These are phyloP conservation scores for Mycena alexandri DNA, from an alignment of 768 basidiomycete species.

Conservation along the genomic window DNA sequence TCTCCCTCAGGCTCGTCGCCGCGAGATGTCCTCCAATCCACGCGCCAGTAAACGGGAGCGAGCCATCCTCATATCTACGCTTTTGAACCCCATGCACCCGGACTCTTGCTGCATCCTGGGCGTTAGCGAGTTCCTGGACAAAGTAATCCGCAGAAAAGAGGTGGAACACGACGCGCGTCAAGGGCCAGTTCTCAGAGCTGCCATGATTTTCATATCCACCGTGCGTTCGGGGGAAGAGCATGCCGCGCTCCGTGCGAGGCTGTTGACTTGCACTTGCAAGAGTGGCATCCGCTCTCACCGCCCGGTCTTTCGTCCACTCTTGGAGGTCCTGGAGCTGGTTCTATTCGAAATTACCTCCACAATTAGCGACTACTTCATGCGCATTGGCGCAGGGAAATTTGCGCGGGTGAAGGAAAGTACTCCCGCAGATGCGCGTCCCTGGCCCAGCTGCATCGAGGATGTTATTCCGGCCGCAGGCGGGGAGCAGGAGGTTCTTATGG, in stretches of 20 bases:
- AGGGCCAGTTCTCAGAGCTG: conserved; percentile 3
- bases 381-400: conserved; percentile 11
- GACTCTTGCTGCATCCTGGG: conserved; percentile 1
- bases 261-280: neutral
- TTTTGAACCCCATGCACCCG: neutral
- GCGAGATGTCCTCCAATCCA: no score
- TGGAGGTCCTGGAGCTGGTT: neutral
- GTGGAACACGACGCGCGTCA: neutral
- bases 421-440: neutral
- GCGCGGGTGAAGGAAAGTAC: neutral
- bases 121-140: neutral
- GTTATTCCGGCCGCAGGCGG: neutral
- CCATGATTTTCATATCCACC: conserved; percentile 2
- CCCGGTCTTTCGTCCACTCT: neutral
- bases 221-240: neutral
- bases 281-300: neutral
- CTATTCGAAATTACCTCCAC: conserved; percentile 1
- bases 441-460: conserved; percentile 4
- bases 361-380: conserved; percentile 15
- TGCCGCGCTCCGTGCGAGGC: neutral
- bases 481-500: neutral
- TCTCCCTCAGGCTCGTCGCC: no score
- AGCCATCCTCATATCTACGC: neutral
- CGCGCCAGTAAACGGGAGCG: neutral
- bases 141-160: neutral